Evolutionary conservation across 495 filamentous ascomycete genomes (phyloP).

Genomic region (Talaromyces adpressus): DNA sequence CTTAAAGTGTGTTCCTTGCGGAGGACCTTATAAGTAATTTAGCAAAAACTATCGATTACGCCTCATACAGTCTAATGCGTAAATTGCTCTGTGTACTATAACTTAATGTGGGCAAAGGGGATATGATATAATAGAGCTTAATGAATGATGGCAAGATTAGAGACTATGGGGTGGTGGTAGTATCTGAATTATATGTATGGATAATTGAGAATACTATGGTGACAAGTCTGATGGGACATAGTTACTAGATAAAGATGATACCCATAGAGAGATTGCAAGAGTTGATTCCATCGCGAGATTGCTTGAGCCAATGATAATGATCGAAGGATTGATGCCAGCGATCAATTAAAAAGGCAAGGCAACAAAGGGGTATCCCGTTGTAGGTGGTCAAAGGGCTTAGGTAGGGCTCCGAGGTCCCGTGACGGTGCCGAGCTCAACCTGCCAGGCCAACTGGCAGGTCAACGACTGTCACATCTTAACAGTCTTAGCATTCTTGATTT

Average conservation of each 20-base stretch:
- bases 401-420: too few species aligned
- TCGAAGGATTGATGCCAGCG: too few species aligned
- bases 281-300: too few species aligned
- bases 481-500: too few species aligned
- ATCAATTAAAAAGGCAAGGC: too few species aligned
- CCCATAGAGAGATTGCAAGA: constrained; percentile 9
- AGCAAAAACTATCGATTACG: constrained; percentile 25
- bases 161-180: constrained; percentile 16
- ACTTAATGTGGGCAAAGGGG: constrained; percentile 25
- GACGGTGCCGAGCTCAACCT: too few species aligned
- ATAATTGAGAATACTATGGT: constrained; percentile 16
- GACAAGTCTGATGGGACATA: constrained; percentile 21
- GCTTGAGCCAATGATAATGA: too few species aligned
- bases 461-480: too few species aligned
- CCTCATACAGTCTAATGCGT: constrained; percentile 16
- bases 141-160: constrained; percentile 21
- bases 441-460: too few species aligned
- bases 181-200: constrained; percentile 21
- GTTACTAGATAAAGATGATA: constrained; percentile 23
- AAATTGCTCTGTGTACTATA: constrained; percentile 21
- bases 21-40: constrained; percentile 22
- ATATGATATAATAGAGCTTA: constrained; percentile 18
- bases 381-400: too few species aligned
- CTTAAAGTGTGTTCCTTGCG: constrained; percentile 19
- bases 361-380: too few species aligned